Evolutionary conservation across 805 yeast species (phyloP).

Genomic region (Metschnikowia arizonensis): DNA sequence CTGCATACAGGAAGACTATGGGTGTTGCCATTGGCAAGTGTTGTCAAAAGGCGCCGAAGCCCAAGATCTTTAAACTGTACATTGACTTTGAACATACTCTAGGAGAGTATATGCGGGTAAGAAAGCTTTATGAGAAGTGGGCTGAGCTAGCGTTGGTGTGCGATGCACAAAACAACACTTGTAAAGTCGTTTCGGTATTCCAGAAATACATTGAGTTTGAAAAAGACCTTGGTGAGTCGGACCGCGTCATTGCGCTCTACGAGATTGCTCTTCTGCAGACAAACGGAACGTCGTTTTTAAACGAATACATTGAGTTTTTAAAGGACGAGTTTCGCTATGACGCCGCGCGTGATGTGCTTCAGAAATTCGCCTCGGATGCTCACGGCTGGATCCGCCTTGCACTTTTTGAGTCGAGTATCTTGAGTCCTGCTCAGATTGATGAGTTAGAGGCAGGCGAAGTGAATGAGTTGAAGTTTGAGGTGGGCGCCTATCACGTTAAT

Average conservation of each 20-base stretch:
- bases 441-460: slow-evolving; percentile 42
- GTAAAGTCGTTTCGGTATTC: slow-evolving; percentile 42
- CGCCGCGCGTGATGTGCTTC: slow-evolving; percentile 50
- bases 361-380: slow-evolving; percentile 32
- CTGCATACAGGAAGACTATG: slow-evolving; percentile 58
- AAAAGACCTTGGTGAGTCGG: slow-evolving; percentile 58
- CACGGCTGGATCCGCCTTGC: slow-evolving; percentile 63
- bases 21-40: slow-evolving; percentile 67
- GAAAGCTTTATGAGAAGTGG: slow-evolving; percentile 66
- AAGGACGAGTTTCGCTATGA: slow-evolving; percentile 57
- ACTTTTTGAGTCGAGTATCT: slow-evolving; percentile 63
- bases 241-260: slow-evolving; percentile 61
- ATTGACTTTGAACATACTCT: slow-evolving; percentile 61
- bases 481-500: slow-evolving; percentile 47
- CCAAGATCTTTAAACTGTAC: slow-evolving; percentile 57
- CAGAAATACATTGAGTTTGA: slow-evolving; percentile 67
- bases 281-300: slow-evolving; percentile 25
- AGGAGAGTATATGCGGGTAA: slow-evolving; percentile 76
- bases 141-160: slow-evolving; percentile 37
- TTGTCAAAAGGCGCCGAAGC: slow-evolving; percentile 44
- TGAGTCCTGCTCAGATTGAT: slow-evolving; percentile 49
- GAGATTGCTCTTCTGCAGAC: slow-evolving; percentile 40
- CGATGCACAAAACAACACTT: slow-evolving; percentile 2
- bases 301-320: slow-evolving; percentile 51
- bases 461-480: slow-evolving; percentile 48